These are phyloP conservation scores for Rhazya stricta DNA, from an alignment of 257 asterid genomes.

Conservation along the genomic window DNA sequence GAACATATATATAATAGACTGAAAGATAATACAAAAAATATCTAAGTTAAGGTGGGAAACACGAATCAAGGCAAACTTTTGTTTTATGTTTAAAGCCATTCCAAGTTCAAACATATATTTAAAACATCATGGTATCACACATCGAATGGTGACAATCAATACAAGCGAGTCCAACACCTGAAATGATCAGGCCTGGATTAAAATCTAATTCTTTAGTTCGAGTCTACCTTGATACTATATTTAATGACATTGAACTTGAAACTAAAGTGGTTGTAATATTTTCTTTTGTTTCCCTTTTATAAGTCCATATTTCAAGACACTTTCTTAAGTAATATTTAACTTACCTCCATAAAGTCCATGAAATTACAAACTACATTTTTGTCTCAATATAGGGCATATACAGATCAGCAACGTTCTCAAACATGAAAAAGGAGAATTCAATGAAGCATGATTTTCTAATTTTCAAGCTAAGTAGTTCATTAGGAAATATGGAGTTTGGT, in stretches of 20 bases:
- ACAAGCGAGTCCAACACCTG: not conserved
- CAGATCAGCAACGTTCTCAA: not conserved
- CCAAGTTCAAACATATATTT: not conserved
- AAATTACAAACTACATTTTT: not conserved
- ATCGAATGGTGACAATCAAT: not conserved
- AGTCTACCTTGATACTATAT: no score
- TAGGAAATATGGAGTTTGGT: not conserved
- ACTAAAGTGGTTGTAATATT: not conserved
- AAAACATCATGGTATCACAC: not conserved
- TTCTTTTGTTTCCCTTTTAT: not conserved
- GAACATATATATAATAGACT: no score
- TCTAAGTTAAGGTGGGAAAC: no score
- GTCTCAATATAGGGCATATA: not conserved
- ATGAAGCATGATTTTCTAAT: not conserved
- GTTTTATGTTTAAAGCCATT: not conserved
- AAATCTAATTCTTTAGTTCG: no score
- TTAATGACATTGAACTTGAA: not conserved
- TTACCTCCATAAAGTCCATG: not conserved
- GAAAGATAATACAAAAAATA: no score
- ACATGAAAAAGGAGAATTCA: not conserved
- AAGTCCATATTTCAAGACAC: not conserved
- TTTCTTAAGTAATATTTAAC: not conserved
- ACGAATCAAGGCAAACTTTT: not conserved
- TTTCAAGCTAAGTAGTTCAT: not conserved
- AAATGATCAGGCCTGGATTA: not conserved